Conservation (phyloP, 306 rosid genomes). For the Sphenostylis stenocarpa region DNA sequence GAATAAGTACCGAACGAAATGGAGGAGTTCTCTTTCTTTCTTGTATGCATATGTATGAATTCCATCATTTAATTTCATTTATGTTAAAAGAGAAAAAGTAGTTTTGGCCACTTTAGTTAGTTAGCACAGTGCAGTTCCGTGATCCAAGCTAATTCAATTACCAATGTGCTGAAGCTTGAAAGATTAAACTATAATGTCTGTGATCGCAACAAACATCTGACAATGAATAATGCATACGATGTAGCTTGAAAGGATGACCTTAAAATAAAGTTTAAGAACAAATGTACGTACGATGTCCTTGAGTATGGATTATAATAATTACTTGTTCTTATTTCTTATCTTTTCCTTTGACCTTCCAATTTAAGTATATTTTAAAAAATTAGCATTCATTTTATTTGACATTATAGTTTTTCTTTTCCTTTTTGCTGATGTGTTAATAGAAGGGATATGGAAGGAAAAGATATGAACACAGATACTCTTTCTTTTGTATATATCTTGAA, state of each 20-base stretch:
- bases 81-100: background rate
- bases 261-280: background rate
- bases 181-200: background rate
- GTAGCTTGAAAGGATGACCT: background rate
- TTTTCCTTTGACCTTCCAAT: background rate
- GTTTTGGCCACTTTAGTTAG: background rate
- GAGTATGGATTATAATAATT: background rate
- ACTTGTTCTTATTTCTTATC: background rate
- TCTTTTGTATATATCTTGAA: background rate
- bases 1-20: conserved; percentile 12
- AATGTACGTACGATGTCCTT: background rate
- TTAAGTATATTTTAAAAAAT: too few relatives aligned
- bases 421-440: background rate
- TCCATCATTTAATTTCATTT: background rate
- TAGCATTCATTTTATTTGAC: background rate
- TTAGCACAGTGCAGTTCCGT: background rate
- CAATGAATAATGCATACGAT: background rate
- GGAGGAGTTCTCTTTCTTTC: conserved; percentile 19
- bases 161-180: background rate
- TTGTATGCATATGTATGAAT: background rate
- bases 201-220: background rate
- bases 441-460: background rate
- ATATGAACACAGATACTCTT: background rate
- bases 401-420: background rate
- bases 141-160: background rate